A percentile compares a stretch with the other conserved stretches of the same genome.
phyloP scores from a whole-genome alignment of 305 asterid species.

The Fraxinus sp. region DNA sequence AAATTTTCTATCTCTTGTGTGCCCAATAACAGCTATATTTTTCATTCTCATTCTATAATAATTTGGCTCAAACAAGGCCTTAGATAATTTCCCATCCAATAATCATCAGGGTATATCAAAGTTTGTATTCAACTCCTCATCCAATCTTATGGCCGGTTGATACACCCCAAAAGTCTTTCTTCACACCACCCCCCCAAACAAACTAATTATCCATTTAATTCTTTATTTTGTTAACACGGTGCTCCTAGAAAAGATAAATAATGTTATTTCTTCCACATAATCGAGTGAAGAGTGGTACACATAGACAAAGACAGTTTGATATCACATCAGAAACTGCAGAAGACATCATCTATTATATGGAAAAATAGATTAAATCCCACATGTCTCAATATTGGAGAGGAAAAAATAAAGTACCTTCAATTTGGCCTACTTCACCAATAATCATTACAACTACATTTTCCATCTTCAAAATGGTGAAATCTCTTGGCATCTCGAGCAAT shows the following conservation, averaged over 20 bases:
- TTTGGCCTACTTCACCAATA: constrained; percentile 57
- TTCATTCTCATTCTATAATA: too few relatives aligned
- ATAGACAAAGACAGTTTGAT: neutral
- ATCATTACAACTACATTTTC: constrained; percentile 76
- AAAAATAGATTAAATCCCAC: constrained; percentile 13
- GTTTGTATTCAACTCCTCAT: too few relatives aligned
- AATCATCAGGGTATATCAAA: too few relatives aligned
- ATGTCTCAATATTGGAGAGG: constrained; percentile 17
- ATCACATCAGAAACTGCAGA: neutral
- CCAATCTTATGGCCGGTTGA: neutral
- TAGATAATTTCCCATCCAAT: too few relatives aligned
- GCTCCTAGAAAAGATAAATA: neutral
- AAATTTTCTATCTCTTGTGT: too few relatives aligned
- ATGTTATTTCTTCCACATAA: neutral
- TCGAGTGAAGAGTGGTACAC: neutral
- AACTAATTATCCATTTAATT: neutral
- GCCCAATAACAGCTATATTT: too few relatives aligned
- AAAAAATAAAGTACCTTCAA: constrained; percentile 26
- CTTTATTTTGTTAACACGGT: neutral
- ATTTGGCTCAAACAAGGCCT: too few relatives aligned
- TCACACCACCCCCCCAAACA: neutral
- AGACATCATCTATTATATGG: neutral
- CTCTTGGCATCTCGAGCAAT: constrained; percentile 74
- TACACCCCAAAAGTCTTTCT: neutral
- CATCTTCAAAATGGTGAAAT: constrained; percentile 82